A percentile compares a stretch with the other conserved stretches of the same genome.
These are phyloP conservation scores for Cyberlindnera mycetangii DNA, from an alignment of 805 yeast genomes.

Conservation along the genomic window DNA sequence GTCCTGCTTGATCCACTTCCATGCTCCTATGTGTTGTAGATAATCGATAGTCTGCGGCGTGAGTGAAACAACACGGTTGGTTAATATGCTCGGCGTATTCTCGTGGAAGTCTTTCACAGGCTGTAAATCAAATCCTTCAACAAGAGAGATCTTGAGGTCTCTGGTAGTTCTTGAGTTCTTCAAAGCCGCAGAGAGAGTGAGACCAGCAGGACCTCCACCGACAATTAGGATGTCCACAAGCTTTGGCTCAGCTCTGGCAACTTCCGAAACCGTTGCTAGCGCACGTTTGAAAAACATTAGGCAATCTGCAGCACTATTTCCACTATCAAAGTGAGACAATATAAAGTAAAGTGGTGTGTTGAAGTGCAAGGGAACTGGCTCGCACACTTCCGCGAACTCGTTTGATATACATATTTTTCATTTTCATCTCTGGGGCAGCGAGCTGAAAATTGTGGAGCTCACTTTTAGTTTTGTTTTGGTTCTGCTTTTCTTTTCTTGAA, in stretches of 20 bases:
- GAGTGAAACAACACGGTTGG: constrained; percentile 81
- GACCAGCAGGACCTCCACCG: constrained; percentile 98
- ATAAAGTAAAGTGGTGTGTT: background rate
- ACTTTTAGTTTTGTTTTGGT: background rate
- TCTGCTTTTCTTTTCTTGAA: background rate
- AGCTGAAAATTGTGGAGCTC: background rate
- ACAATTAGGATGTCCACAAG: constrained; percentile 74
- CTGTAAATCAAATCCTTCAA: constrained; percentile 68
- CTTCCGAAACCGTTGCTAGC: constrained; percentile 19
- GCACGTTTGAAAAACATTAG: constrained; percentile 22
- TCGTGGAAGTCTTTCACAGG: constrained; percentile 43
- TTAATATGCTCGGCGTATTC: constrained; percentile 43
- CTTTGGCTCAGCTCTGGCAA: constrained; percentile 15
- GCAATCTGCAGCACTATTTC: background rate
- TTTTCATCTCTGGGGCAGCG: background rate
- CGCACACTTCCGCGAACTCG: background rate
- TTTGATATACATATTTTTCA: background rate
- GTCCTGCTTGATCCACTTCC: constrained; percentile 66
- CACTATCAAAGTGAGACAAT: too few relatives aligned
- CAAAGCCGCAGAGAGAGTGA: constrained; percentile 79
- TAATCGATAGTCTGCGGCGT: constrained; percentile 78
- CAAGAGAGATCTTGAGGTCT: constrained; percentile 57
- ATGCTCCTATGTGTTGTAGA: constrained; percentile 68
- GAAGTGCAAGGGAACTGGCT: background rate
- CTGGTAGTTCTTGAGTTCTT: constrained; percentile 63